Base-by-base conservation (phyloP, 2,329 filamentous ascomycete genomes). In the Diaporthe longicolla region DNA sequence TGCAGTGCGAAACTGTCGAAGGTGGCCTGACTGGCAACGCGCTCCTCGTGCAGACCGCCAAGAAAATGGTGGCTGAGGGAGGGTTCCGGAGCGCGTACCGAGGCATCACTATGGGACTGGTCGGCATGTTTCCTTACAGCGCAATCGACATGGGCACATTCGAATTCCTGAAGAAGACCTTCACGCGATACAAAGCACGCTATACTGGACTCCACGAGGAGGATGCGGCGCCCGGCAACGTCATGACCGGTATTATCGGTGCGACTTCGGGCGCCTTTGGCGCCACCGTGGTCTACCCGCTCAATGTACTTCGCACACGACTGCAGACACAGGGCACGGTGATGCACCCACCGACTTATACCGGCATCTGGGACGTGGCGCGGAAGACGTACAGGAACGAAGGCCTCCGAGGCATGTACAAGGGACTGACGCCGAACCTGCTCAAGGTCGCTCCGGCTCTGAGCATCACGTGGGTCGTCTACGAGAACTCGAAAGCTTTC, bases 121-220 rank as follows among this genome's bases (percentile, higher is more conserved):
- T 98, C 68, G 97, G 97, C 81, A 98, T 98, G 92, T 99, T 99
- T 79, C 97, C 97, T 0, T 99, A 98, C 82, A 96, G 95, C 55
- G 97, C 97, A 66, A 97, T 99, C 80, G 97, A 99, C 81, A 93
- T 99, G 80, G 95, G 94, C 77, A 98, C 95, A 0, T 99, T 98
- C 80, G 97, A 99, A 84, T 91, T 97, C 75, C 89, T 98, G 76
- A 99, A 99, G 84, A 91, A 90, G 63, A 88, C 88, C 10, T 91
- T 97, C 76, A 89, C 93, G 45, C 85, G 85, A 5, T 92, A 92
- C 77, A 93, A 95, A 80, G 93, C 95, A 17, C 91, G 90, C 73
- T 84, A 88, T 45, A 84, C 90, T 13, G 91, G 92, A 57, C 92
- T 94, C 77, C 92, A 95, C 79, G 94, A 98, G 82, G 94, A 97